Conservation (phyloP, 345 rosid genomes). For the Sisymbrium irio region DNA sequence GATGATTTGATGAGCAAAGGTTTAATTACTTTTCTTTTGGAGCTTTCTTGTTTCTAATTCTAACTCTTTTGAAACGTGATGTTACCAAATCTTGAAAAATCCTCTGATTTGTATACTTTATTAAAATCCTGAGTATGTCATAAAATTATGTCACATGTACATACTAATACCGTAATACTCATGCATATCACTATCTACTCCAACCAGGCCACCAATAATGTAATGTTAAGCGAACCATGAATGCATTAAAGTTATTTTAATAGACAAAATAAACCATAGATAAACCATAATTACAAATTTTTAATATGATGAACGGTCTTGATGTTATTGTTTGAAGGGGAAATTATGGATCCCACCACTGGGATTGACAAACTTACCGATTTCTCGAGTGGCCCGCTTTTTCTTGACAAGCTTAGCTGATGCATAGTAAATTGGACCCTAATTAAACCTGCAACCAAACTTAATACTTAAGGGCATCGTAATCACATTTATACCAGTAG, state of each 20-base stretch:
- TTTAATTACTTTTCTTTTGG: conserved; percentile 5
- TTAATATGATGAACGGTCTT: conserved; percentile 15
- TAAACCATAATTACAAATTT: not conserved
- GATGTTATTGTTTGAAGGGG: conserved; percentile 10
- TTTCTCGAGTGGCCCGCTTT: not conserved
- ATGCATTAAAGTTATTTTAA: not conserved
- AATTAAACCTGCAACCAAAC: not conserved
- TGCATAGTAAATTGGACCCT: not conserved
- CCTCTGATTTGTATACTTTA: not conserved
- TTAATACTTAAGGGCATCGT: not conserved
- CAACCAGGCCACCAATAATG: not conserved
- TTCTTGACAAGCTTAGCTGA: not conserved
- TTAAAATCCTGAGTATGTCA: not conserved
- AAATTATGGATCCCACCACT: not conserved
- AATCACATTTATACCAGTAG: conserved; percentile 6
- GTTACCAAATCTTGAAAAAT: conserved; percentile 12
- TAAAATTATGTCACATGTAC: not conserved
- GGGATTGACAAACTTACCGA: conserved; percentile 1
- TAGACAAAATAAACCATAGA: not conserved
- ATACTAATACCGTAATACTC: not conserved
- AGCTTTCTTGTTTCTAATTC: not conserved
- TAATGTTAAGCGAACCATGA: not conserved
- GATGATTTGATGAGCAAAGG: too few relatives aligned
- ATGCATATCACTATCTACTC: not conserved
- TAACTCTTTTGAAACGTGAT: not conserved